Evolutionary conservation across 371 early-diverging fungal species (phyloP).

Genomic region (Sporodiniella umbellata): DNA sequence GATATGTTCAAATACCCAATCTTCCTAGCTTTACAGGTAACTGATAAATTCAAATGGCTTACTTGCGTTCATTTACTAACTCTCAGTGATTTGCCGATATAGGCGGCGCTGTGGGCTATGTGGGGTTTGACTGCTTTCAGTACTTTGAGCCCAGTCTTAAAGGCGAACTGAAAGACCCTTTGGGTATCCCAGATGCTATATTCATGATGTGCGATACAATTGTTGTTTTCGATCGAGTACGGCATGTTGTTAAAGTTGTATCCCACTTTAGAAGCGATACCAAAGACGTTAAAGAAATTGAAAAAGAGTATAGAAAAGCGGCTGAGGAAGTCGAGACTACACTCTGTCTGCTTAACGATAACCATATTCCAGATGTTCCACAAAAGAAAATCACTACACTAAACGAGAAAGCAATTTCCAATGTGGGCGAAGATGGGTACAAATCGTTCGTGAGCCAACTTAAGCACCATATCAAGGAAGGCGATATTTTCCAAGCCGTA

Average conservation of each 20-base stretch:
- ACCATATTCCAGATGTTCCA: constrained; percentile 52
- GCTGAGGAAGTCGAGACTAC: constrained; percentile 62
- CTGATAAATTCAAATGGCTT: too few relatives aligned
- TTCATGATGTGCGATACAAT: constrained; percentile 93
- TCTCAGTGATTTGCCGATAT: too few relatives aligned
- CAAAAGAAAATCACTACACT: constrained; percentile 63
- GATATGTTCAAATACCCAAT: constrained; percentile 78
- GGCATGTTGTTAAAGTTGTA: constrained; percentile 86
- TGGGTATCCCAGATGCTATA: constrained; percentile 90
- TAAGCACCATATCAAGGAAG: constrained; percentile 88
- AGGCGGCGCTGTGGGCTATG: constrained; percentile 96
- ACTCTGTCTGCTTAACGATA: constrained; percentile 56
- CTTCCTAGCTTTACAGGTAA: constrained; percentile 89
- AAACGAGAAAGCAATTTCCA: constrained; percentile 63
- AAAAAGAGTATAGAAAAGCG: constrained; percentile 63
- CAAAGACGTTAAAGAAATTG: constrained; percentile 50
- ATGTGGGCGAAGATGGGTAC: constrained; percentile 90
- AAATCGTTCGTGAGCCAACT: constrained; percentile 82
- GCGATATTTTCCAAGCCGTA: constrained; percentile 97
- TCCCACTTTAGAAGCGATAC: constrained; percentile 80
- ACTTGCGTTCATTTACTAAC: too few relatives aligned
- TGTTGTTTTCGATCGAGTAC: constrained; percentile 92
- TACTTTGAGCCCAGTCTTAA: constrained; percentile 91
- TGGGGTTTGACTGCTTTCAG: constrained; percentile 93
- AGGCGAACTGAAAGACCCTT: constrained; percentile 74